A percentile compares a stretch with the other conserved stretches of the same genome.
Conservation (phyloP, 2,329 filamentous ascomycete genomes). For the Teratosphaeria zuluensis region DNA sequence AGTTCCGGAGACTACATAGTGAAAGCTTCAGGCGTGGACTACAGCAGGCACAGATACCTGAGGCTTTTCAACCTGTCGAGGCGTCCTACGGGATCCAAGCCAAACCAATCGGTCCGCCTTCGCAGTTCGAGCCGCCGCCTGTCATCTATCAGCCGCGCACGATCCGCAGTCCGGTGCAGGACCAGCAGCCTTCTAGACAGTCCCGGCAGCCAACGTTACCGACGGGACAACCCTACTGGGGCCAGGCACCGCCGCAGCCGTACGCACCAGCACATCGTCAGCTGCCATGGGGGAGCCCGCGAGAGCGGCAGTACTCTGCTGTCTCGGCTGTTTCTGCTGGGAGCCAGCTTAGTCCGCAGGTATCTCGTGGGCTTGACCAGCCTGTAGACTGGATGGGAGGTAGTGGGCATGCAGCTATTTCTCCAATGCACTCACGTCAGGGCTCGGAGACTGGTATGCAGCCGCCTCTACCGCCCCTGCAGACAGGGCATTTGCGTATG, state of each 20-base stretch:
- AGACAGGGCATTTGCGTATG: neutral
- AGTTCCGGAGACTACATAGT: constrained; percentile 14
- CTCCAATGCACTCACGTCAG: neutral
- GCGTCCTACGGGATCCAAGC: constrained; percentile 11
- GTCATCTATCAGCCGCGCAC: neutral
- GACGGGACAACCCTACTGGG: constrained; percentile 6
- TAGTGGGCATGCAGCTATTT: neutral
- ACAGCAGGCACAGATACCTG: constrained; percentile 10
- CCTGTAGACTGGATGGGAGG: neutral
- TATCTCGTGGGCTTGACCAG: neutral
- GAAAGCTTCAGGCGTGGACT: constrained; percentile 7
- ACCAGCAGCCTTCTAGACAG: neutral
- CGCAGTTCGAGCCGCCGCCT: constrained; percentile 1
- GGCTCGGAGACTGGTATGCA: neutral
- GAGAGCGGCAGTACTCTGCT: neutral
- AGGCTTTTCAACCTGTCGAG: constrained; percentile 16
- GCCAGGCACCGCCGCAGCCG: neutral
- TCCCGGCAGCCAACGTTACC: constrained; percentile 4
- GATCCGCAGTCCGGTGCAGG: neutral
- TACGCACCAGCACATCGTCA: neutral
- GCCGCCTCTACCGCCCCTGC: neutral
- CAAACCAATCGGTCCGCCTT: constrained; percentile 13
- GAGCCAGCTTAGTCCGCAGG: neutral
- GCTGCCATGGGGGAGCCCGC: neutral
- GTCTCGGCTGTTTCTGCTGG: neutral